phyloP scores from a whole-genome alignment of 345 rosid genomes.

The Eutrema japonicum region DNA sequence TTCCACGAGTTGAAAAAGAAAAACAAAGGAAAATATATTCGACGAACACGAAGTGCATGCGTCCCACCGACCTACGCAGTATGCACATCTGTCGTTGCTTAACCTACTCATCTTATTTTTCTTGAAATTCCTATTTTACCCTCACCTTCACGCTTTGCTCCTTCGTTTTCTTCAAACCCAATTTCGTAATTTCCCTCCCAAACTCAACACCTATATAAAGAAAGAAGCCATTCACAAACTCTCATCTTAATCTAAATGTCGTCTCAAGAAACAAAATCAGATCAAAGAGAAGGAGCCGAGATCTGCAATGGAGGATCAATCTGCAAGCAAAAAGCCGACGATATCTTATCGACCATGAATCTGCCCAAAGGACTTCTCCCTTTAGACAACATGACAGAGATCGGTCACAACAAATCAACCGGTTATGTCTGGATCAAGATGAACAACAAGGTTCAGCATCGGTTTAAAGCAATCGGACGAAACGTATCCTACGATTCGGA shows the following conservation, averaged over 20 bases:
- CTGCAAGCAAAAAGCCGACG: slow-evolving; percentile 56
- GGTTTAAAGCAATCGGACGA: slow-evolving; percentile 47
- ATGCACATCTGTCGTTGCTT: background rate
- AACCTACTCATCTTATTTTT: slow-evolving; percentile 21
- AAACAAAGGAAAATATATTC: background rate
- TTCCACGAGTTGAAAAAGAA: background rate
- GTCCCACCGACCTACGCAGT: slow-evolving; percentile 43
- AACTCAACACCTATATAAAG: background rate
- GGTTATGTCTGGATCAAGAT: slow-evolving; percentile 75
- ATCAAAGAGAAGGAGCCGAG: slow-evolving; percentile 55
- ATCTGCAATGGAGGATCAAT: slow-evolving; percentile 50
- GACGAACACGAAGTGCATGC: slow-evolving; percentile 43
- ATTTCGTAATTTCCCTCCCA: background rate
- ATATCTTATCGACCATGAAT: slow-evolving; percentile 49
- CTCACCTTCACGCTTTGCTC: background rate
- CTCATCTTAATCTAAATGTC: slow-evolving; percentile 35
- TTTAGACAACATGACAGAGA: slow-evolving; percentile 54
- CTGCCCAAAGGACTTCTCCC: slow-evolving; percentile 67
- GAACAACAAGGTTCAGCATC: slow-evolving; percentile 49
- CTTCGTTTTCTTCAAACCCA: background rate
- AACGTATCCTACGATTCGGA: slow-evolving; percentile 58
- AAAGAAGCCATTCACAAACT: too few relatives aligned
- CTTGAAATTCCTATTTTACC: slow-evolving; percentile 2
- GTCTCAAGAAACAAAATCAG: slow-evolving; percentile 32
- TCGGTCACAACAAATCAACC: slow-evolving; percentile 54